Conservation (phyloP, 2,329 filamentous ascomycete species). For the Colletotrichum sp. region DNA sequence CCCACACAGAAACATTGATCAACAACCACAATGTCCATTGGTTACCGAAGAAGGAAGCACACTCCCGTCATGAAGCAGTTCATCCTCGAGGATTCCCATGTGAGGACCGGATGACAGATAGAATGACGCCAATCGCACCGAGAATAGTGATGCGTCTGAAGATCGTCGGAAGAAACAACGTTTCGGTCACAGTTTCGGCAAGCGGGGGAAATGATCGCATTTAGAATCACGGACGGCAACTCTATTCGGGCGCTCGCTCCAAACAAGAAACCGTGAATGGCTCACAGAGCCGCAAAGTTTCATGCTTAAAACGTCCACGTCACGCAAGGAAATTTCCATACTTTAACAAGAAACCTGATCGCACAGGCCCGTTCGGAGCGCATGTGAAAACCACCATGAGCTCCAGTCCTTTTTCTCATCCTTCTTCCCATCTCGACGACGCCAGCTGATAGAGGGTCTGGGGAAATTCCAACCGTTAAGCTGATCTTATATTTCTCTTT, state of each 20-base stretch:
- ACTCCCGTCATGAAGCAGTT: not conserved
- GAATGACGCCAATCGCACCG: not conserved
- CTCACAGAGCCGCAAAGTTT: conserved; percentile 9
- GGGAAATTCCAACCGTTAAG: not conserved
- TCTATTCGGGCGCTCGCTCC: not conserved
- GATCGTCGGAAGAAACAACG: not conserved
- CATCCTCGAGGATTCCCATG: not conserved
- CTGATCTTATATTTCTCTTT: not conserved
- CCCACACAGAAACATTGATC: not conserved
- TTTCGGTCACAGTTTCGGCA: conserved; percentile 4
- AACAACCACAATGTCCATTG: not conserved
- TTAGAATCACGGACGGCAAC: not conserved
- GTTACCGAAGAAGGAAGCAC: not conserved
- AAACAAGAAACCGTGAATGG: conserved; percentile 11
- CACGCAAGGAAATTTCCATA: not conserved
- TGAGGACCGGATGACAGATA: not conserved
- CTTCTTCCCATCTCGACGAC: not conserved
- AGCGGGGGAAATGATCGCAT: not conserved
- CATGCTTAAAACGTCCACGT: conserved; percentile 11
- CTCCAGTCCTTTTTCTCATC: not conserved
- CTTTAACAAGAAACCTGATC: not conserved
- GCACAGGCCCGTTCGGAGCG: not conserved
- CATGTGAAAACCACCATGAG: not conserved
- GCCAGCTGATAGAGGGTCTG: not conserved
- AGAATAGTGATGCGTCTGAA: not conserved